Evolutionary conservation across 116 monocot genomes (phyloP), one percentile per base, ranked within the genome.

Genomic region (Iris pallida): DNA sequence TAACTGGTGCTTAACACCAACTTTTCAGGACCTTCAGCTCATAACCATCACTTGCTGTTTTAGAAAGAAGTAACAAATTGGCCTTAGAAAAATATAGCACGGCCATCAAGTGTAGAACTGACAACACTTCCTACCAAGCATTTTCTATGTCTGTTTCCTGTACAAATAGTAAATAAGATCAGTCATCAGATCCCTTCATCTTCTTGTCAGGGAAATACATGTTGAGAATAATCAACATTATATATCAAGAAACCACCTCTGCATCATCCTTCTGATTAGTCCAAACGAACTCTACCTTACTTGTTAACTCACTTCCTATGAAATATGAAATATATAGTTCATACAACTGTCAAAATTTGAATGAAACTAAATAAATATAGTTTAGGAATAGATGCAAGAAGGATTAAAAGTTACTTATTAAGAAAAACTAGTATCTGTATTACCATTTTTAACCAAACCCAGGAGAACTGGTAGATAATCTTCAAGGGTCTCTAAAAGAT

Each of bases 101-200:
- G 17, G 90, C 81, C 90, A 93, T 93, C 60, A 93, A 74, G 47
- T 93, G 93, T 55, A 93, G 66, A 73, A 93, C 84, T 43, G 93
- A 93, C 13, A 93, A 49, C 7, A 87, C 80, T 80, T 93, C 93
- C 55, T 93, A 93, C 93, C 93, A 89, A 20, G 76, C 93, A 85
- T 83, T 74, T 68, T 75, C 44, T 42, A 93, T 89, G 51, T 42
- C 42, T 7, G 93, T 86, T 66, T 81, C 82, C 86, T 90, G 73
- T 56, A 11, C 59, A 63, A 5, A 59, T 17, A 59, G 30, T 10
- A 67, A 65, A 40, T 59, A 61, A 51, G 16, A 47, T 58, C 20
- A 61, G 6, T 8, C 4, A 71, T 51, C 8, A 67, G 18, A n/a
- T n/a, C 52, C 40, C n/a, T 47, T 1, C 43, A 49, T 19, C 6